phyloP scores from a whole-genome alignment of 768 basidiomycete species.

The Suillus lakei region DNA sequence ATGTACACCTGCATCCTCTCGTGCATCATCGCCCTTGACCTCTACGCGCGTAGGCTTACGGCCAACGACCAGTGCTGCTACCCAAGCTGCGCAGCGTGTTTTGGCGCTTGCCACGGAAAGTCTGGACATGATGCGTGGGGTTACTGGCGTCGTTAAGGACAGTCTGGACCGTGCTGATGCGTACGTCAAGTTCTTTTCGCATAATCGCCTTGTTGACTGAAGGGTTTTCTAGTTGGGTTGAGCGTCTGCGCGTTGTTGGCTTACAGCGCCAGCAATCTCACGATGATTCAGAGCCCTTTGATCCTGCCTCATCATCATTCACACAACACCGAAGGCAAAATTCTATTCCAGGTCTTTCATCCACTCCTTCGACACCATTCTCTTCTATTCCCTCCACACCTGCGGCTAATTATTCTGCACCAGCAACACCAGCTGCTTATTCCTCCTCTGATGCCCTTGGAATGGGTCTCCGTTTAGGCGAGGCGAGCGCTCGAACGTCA shows the following conservation, averaged over 20 bases:
- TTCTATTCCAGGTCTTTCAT: conserved; percentile 34
- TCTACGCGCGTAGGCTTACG: conserved; percentile 26
- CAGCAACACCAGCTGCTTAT: conserved; percentile 17
- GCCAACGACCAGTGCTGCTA: conserved; percentile 58
- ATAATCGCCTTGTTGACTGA: not conserved
- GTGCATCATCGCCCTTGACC: conserved; percentile 37
- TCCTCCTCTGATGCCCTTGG: conserved; percentile 32
- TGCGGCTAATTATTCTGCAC: conserved; percentile 5
- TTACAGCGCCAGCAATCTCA: conserved; percentile 58
- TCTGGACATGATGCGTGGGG: conserved; percentile 89
- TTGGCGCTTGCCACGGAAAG: conserved; percentile 88
- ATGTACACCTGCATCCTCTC: conserved; percentile 39
- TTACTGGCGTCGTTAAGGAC: conserved; percentile 87
- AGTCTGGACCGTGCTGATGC: conserved; percentile 87
- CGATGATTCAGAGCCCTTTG: conserved; percentile 13
- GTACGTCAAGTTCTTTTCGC: conserved; percentile 48
- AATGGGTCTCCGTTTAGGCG: conserved; percentile 28
- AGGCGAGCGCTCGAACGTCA: conserved; percentile 34
- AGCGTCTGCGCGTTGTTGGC: conserved; percentile 77
- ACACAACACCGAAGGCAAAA: conserved; percentile 14
- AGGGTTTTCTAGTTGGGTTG: conserved; percentile 68
- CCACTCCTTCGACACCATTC: conserved; percentile 36
- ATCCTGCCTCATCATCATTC: conserved; percentile 11
- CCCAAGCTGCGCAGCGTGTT: conserved; percentile 79
- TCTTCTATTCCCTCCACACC: conserved; percentile 37